Base-by-base conservation (phyloP, 495 filamentous ascomycete genomes). In the Hypomontagnella monticulosa region DNA sequence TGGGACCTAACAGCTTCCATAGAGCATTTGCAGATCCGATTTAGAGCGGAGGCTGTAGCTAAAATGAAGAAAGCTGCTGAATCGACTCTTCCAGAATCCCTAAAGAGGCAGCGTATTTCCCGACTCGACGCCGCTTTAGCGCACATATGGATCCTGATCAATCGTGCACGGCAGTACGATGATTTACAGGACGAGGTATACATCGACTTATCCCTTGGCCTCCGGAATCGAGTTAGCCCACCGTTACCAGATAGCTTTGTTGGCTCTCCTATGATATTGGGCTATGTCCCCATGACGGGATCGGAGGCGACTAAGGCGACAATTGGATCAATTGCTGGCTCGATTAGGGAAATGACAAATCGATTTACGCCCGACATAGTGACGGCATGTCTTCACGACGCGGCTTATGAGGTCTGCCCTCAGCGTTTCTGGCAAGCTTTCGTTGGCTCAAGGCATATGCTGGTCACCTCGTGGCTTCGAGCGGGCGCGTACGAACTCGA, bases 401-500 rank as follows among this genome's bases (percentile, higher is more conserved):
- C 51, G 14, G 76, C 76, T 6, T 69, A 72, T 37, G 78, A 79
- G 52, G 37, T 69, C 16, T 66, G 63, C 33, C 76, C 77, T 0
- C 78, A 79, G 32, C 71, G 77, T 15, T 27, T 80, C 23, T 79
- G 77, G 77, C 71, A 73, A 23, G 69, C 69, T 6, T 80, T 79
- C 57, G 50, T 78, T 7, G 78, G 78, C 23, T 61, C 58, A 16
- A 47, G 69, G 44, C 76, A 80, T 67, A 56, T 71, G 1, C 32
- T 79, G 4, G 63, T 76, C n/a, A 80, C 79, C 6, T 77, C 72
- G 0, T 81, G 79, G 79, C 55, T 76, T 1, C 68, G 75, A 40
- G 60, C 69, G 10, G 65, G 63, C n/a, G 71, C 74, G 20, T 72
- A 75, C 19, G 70, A 80, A 49, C 76, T 79, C 3, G 70, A 78